phyloP scores from a whole-genome alignment of 1,284 basidiomycete genomes.

The Coniferiporia sulphurascens region DNA sequence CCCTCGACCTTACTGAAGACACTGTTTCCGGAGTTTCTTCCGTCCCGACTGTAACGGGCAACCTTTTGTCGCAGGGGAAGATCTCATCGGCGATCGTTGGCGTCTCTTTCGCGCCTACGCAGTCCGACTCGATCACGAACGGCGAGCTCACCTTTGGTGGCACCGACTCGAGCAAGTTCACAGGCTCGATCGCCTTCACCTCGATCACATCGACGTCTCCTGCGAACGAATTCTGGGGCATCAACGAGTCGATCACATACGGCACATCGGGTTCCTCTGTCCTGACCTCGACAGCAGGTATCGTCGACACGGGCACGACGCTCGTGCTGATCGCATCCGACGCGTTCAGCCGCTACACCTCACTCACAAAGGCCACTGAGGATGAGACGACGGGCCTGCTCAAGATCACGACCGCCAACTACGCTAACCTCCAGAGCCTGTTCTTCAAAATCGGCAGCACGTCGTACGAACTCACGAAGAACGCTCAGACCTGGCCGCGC shows the following conservation, averaged over 20 bases:
- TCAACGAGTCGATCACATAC: constrained; percentile 17
- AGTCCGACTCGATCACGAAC: constrained; percentile 15
- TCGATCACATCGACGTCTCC: constrained; percentile 25
- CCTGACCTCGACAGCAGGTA: not conserved
- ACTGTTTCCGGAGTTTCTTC: constrained; percentile 23
- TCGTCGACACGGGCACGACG: constrained; percentile 16
- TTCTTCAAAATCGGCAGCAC: constrained; percentile 17
- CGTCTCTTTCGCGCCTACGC: constrained; percentile 22
- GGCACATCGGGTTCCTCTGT: not conserved
- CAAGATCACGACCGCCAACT: constrained; percentile 9
- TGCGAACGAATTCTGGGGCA: constrained; percentile 18
- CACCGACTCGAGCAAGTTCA: constrained; percentile 18
- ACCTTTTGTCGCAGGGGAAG: constrained; percentile 20
- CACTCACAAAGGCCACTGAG: constrained; percentile 6
- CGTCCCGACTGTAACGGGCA: constrained; percentile 25
- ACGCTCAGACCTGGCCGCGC: constrained; percentile 20
- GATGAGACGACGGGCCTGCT: constrained; percentile 20
- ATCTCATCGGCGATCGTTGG: constrained; percentile 21
- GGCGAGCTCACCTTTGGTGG: constrained; percentile 25
- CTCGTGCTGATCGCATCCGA: constrained; percentile 16
- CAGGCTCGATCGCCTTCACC: constrained; percentile 14
- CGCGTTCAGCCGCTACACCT: constrained; percentile 8
- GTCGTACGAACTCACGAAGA: constrained; percentile 20
- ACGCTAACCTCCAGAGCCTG: constrained; percentile 18
- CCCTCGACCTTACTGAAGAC: constrained; percentile 24